These are phyloP conservation scores for Xylariaceae sp. DNA, from an alignment of 2,329 filamentous ascomycete genomes.

Conservation along the genomic window DNA sequence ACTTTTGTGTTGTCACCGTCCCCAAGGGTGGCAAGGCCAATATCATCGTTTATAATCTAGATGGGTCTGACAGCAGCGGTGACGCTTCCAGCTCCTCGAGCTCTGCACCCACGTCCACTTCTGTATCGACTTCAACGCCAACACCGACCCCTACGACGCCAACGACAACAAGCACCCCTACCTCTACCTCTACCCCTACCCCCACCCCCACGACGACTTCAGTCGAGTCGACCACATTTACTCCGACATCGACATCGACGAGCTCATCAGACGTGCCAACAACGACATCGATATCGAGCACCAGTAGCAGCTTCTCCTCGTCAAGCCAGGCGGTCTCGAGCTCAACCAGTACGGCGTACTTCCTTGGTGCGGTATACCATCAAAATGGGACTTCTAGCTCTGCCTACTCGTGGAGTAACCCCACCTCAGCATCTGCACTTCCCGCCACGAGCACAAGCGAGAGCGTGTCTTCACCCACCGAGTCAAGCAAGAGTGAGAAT, in stretches of 20 bases:
- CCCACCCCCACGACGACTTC: conserved; percentile 25
- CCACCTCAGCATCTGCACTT: conserved; percentile 36
- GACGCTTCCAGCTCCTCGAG: conserved; percentile 31
- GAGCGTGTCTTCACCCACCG: conserved; percentile 41
- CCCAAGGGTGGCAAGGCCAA: conserved; percentile 69
- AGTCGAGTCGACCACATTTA: conserved; percentile 16
- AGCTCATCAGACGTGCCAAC: conserved; percentile 10
- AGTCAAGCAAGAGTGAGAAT: conserved; percentile 54
- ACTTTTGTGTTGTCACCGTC: conserved; percentile 80
- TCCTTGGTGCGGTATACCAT: conserved; percentile 59
- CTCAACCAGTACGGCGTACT: conserved; percentile 32
- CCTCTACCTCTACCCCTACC: conserved; percentile 31
- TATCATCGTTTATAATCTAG: conserved; percentile 66
- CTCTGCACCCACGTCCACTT: conserved; percentile 30
- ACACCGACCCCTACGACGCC: conserved; percentile 35
- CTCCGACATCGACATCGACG: conserved; percentile 4
- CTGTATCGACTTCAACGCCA: conserved; percentile 35
- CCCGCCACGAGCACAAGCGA: conserved; percentile 21
- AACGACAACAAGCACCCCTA: conserved; percentile 28
- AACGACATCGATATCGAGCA: conserved; percentile 12
- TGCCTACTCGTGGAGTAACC: conserved; percentile 29
- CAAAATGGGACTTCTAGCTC: conserved; percentile 52
- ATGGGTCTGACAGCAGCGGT: conserved; percentile 49
- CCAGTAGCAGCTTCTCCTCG: conserved; percentile 6
- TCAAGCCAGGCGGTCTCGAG: conserved; percentile 20